phyloP scores from a whole-genome alignment of 805 yeast genomes.

The Torulaspora indica region DNA sequence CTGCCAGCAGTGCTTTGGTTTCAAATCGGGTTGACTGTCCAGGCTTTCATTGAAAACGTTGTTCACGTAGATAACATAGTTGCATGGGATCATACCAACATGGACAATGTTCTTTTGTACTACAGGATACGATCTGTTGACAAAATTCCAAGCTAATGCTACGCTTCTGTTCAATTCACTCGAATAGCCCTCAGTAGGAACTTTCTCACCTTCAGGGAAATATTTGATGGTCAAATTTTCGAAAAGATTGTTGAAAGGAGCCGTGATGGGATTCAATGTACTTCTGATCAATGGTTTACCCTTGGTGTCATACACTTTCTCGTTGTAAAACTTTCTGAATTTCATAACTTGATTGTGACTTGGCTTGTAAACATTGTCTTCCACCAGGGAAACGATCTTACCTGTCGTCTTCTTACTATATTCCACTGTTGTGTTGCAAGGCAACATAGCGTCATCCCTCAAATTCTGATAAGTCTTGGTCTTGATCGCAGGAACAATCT shows the following conservation, averaged over 20 bases:
- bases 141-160: slow-evolving; percentile 40
- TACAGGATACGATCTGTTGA: slow-evolving; percentile 38
- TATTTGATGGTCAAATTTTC: slow-evolving; percentile 42
- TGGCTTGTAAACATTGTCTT: slow-evolving; percentile 43
- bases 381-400: slow-evolving; percentile 31
- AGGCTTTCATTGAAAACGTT: slow-evolving; percentile 40
- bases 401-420: slow-evolving; percentile 37
- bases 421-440: slow-evolving; percentile 45
- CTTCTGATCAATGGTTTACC: slow-evolving; percentile 62
- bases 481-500: slow-evolving; percentile 53
- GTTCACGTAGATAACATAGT: slow-evolving; percentile 36
- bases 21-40: slow-evolving; percentile 38
- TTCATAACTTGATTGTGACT: slow-evolving; percentile 44
- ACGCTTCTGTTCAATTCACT: slow-evolving; percentile 57
- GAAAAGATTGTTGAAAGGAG: slow-evolving; percentile 55
- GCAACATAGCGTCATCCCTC: slow-evolving; percentile 47
- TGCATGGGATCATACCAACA: slow-evolving; percentile 36
- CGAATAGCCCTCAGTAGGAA: slow-evolving; percentile 42
- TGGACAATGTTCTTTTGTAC: slow-evolving; percentile 27
- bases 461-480: slow-evolving; percentile 48
- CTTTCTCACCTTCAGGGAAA: slow-evolving; percentile 44
- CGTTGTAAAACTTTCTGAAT: slow-evolving; percentile 48
- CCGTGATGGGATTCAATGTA: slow-evolving; percentile 56
- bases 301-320: slow-evolving; percentile 49
- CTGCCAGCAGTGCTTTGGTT: slow-evolving; percentile 28